These are phyloP conservation scores for Colletotrichum sidae DNA, from an alignment of 2,329 filamentous ascomycete genomes.

Conservation along the genomic window DNA sequence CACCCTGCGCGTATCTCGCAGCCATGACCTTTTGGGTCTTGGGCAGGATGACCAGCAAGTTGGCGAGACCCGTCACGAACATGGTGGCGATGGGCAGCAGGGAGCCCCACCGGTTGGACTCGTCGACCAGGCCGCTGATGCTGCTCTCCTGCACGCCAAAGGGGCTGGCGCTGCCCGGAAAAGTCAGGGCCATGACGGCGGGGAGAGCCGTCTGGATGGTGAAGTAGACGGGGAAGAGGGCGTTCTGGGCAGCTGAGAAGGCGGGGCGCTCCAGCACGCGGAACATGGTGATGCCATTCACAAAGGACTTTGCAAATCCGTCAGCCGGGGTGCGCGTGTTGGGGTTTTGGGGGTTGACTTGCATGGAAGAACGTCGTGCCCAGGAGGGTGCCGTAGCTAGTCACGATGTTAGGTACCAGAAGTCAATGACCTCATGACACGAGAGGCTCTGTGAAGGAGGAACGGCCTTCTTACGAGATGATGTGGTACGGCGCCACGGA, in stretches of 20 bases:
- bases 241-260: slow-evolving; percentile 84
- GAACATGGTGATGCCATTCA: slow-evolving; percentile 80
- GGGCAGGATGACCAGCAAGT: slow-evolving; percentile 79
- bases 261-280: slow-evolving; percentile 80
- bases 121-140: slow-evolving; percentile 67
- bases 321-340: background rate
- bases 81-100: slow-evolving; percentile 77
- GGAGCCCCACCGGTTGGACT: slow-evolving; percentile 71
- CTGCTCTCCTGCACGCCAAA: slow-evolving; percentile 58
- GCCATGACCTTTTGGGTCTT: slow-evolving; percentile 80
- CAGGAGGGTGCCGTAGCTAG: slow-evolving; percentile 86
- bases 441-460: slow-evolving; percentile 15
- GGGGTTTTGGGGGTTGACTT: slow-evolving; percentile 31
- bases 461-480: slow-evolving; percentile 66
- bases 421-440: background rate
- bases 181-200: slow-evolving; percentile 80
- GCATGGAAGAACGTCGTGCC: slow-evolving; percentile 90
- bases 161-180: slow-evolving; percentile 70
- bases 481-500: slow-evolving; percentile 81
- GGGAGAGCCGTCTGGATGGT: slow-evolving; percentile 83
- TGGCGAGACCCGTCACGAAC: slow-evolving; percentile 77
- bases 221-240: slow-evolving; percentile 91
- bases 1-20: slow-evolving; percentile 83
- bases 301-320: slow-evolving; percentile 71
- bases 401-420: slow-evolving; percentile 28